Evolutionary conservation across 768 basidiomycete species (phyloP).

Genomic region (Mrakia gelida): DNA sequence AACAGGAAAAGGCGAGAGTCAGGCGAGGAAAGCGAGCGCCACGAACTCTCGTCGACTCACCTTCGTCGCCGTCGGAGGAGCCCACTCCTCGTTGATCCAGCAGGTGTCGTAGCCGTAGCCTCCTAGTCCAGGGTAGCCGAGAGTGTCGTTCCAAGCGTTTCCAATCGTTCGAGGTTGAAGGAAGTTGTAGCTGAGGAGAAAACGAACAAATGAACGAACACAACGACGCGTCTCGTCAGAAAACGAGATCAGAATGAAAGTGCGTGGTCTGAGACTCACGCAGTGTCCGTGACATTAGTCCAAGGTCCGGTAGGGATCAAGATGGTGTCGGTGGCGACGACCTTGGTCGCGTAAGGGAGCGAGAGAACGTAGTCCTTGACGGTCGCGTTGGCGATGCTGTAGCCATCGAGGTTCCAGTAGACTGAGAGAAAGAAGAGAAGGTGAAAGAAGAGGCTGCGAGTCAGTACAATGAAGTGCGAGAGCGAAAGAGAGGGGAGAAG

Average conservation of each 20-base stretch:
- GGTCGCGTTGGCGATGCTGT: conserved; percentile 1
- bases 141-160: conserved; percentile 12
- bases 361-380: conserved; percentile 29
- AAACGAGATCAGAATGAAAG: background rate
- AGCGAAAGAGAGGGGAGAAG: too few species aligned
- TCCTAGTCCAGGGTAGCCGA: conserved; percentile 14
- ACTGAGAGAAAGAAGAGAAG: conserved; percentile 9
- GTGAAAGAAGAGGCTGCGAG: too few species aligned
- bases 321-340: conserved; percentile 37
- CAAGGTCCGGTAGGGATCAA: conserved; percentile 38
- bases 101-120: conserved; percentile 21
- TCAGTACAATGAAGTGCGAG: too few species aligned
- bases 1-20: too few species aligned
- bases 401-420: conserved; percentile 40
- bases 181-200: conserved; percentile 17
- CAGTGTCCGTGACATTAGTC: conserved; percentile 25
- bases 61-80: conserved; percentile 7
- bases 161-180: conserved; percentile 15
- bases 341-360: conserved; percentile 35
- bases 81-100: conserved; percentile 16
- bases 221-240: background rate
- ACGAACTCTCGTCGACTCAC: background rate
- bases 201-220: background rate
- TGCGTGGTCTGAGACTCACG: background rate
- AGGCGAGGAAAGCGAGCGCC: background rate